These are phyloP conservation scores for Apium graveolens DNA, from an alignment of 129 eudicot species.

Conservation along the genomic window DNA sequence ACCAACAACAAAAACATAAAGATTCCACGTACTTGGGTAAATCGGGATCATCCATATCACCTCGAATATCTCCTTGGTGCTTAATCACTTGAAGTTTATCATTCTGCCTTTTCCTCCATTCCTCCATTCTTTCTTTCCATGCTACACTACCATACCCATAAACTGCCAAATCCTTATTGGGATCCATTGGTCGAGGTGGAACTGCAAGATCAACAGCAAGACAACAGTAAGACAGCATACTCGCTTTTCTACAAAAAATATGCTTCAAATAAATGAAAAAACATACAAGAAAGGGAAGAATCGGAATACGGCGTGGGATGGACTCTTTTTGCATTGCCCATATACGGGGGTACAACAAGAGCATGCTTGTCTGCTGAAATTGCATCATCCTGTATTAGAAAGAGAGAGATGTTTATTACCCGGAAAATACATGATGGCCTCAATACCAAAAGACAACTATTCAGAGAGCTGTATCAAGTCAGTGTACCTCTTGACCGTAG, in stretches of 20 bases:
- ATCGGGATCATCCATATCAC: conserved; percentile 79
- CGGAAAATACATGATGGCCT: not conserved
- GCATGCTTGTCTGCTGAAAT: conserved; percentile 94
- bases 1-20: not conserved
- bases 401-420: not conserved
- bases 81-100: conserved; percentile 81
- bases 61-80: conserved; percentile 65
- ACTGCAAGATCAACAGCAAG: conserved; percentile 30
- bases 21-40: conserved; percentile 61
- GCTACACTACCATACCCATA: conserved; percentile 97
- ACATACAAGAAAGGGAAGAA: conserved; percentile 67
- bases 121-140: conserved; percentile 98
- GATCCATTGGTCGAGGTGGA: conserved; percentile 95
- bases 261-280: not conserved
- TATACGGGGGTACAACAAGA: conserved; percentile 70
- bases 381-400: conserved; percentile 60
- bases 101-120: conserved; percentile 81
- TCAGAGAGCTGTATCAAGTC: not conserved
- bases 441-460: not conserved
- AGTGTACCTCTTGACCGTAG: conserved; percentile 80
- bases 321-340: conserved; percentile 67
- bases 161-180: conserved; percentile 87
- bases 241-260: not conserved
- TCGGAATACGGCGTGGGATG: conserved; percentile 59
- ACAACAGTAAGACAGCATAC: not conserved